Conservation (phyloP, 106 monocot genomes). For the Ottelia alismoides region DNA sequence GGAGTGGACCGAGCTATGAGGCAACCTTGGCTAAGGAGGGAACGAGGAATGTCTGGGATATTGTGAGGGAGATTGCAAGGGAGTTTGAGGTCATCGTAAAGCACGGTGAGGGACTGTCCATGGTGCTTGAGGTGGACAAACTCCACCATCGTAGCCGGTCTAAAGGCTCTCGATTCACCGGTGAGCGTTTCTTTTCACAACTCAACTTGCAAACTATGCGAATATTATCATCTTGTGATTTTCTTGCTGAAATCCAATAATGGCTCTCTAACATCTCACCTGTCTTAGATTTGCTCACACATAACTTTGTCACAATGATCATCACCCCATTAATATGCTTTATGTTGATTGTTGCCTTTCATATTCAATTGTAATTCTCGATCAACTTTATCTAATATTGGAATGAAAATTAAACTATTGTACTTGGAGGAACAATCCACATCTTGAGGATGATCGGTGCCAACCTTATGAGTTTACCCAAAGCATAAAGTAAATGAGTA, state of each 20-base stretch:
- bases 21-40: background rate
- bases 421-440: background rate
- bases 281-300: too few species aligned
- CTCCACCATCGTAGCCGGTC: background rate
- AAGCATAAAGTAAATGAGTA: too few species aligned
- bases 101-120: background rate
- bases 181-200: background rate
- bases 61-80: constrained; percentile 2
- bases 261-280: background rate
- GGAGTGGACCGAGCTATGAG: constrained; percentile 5
- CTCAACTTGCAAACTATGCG: too few species aligned
- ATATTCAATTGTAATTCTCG: background rate
- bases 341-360: background rate
- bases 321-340: background rate
- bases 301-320: too few species aligned
- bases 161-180: background rate
- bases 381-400: background rate
- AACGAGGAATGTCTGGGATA: constrained; percentile 2
- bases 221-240: too few species aligned
- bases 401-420: too few species aligned
- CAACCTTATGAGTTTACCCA: too few species aligned
- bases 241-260: background rate
- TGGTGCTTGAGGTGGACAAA: background rate
- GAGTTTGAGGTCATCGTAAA: background rate
- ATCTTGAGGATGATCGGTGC: background rate